phyloP scores from a whole-genome alignment of 768 basidiomycete species.

The Termitomyces sp. region DNA sequence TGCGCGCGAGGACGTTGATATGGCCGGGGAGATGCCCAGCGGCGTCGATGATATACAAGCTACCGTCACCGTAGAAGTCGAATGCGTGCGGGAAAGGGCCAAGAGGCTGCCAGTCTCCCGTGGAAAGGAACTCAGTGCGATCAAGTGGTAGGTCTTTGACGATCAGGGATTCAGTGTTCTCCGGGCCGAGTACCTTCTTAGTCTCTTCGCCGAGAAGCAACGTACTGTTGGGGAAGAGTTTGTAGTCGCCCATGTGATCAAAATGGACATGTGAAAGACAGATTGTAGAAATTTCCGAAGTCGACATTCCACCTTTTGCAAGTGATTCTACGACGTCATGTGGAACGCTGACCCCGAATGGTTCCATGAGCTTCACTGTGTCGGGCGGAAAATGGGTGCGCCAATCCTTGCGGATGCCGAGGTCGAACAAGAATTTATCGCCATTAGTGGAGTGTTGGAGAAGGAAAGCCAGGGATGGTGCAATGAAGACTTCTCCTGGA shows the following conservation, averaged over 20 bases:
- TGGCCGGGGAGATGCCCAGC: slow-evolving; percentile 56
- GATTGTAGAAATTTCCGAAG: slow-evolving; percentile 38
- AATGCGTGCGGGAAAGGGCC: slow-evolving; percentile 32
- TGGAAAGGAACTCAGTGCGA: slow-evolving; percentile 13
- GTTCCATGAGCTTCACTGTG: slow-evolving; percentile 20
- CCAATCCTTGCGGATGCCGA: slow-evolving; percentile 47
- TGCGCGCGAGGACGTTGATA: slow-evolving; percentile 48
- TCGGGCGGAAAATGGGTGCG: slow-evolving; percentile 32
- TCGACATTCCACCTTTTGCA: slow-evolving; percentile 39
- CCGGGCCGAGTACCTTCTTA: slow-evolving; percentile 23
- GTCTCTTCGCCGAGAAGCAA: slow-evolving; percentile 44
- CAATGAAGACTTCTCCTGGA: slow-evolving; percentile 20
- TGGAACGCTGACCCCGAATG: slow-evolving; percentile 19
- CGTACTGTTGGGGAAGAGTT: slow-evolving; percentile 37
- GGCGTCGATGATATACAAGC: slow-evolving; percentile 52
- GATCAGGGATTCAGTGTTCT: slow-evolving; percentile 2
- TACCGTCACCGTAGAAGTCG: slow-evolving; percentile 56
- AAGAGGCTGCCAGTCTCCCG: slow-evolving; percentile 12
- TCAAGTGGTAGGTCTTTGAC: slow-evolving; percentile 10
- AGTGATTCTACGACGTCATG: slow-evolving; percentile 46
- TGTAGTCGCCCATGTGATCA: slow-evolving; percentile 47
- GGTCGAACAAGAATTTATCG: slow-evolving; percentile 45
- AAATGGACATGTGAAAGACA: slow-evolving; percentile 51
- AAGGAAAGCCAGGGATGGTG: slow-evolving; percentile 49
- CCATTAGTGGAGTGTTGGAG: slow-evolving; percentile 40